Conservation (phyloP, 179 eudicot genomes). For the Drosera spatulata region DNA sequence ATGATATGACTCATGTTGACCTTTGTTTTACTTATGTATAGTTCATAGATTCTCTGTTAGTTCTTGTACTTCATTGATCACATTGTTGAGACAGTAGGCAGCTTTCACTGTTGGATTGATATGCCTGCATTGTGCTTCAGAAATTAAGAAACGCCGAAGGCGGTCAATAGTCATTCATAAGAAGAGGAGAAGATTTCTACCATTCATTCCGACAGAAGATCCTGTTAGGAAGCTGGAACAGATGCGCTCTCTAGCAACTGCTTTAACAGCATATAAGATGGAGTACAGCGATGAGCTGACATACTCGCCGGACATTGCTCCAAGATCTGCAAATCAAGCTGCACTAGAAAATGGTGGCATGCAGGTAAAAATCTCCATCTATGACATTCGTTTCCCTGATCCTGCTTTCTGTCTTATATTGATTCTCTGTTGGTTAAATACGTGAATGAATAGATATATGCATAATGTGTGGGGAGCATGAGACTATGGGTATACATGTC, state of each 20-base stretch:
- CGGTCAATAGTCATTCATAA: slow-evolving; percentile 64
- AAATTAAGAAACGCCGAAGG: slow-evolving; percentile 58
- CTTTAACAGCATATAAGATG: slow-evolving; percentile 47
- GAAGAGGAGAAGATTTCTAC: slow-evolving; percentile 63
- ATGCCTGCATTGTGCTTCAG: slow-evolving; percentile 22
- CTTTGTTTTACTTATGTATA: no score
- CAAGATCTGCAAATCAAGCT: slow-evolving; percentile 74
- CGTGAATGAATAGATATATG: no score
- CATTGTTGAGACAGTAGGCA: no score
- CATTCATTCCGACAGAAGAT: slow-evolving; percentile 59
- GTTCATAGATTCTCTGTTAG: no score
- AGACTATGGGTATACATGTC: no score
- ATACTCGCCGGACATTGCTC: slow-evolving; percentile 64
- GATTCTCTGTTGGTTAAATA: no score
- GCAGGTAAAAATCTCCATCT: slow-evolving; percentile 45
- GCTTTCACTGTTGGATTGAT: not conserved
- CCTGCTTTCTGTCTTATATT: no score
- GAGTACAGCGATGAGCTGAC: slow-evolving; percentile 64
- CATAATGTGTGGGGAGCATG: no score
- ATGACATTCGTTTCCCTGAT: no score
- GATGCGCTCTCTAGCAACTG: slow-evolving; percentile 74
- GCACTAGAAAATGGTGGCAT: slow-evolving; percentile 65
- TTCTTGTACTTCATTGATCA: no score
- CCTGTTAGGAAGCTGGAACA: slow-evolving; percentile 49
- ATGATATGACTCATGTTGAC: no score